Conservation (phyloP, 768 basidiomycete species). For the Trametes sanguinea region DNA sequence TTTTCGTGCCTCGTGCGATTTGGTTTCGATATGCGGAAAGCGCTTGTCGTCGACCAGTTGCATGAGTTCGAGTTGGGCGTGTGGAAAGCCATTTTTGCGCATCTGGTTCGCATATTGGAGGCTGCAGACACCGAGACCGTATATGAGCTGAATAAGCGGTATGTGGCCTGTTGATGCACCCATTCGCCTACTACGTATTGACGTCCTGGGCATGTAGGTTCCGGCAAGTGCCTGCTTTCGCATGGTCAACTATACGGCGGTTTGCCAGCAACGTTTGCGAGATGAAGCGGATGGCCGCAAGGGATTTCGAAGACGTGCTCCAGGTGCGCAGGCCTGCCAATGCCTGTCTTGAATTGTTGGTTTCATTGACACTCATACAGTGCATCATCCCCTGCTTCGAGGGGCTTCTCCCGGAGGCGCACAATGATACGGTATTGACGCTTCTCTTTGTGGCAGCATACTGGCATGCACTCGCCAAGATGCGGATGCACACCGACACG, state of each 20-base stretch:
- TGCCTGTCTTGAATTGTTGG: no score
- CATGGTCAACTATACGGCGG: conserved; percentile 25
- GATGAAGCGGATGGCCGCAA: conserved; percentile 32
- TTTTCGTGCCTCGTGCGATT: neutral
- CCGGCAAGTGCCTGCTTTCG: conserved; percentile 25
- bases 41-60: conserved; percentile 30
- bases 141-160: conserved; percentile 22
- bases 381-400: conserved; percentile 39
- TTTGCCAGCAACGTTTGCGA: conserved; percentile 27
- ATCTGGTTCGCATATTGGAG: conserved; percentile 28
- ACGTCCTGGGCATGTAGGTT: conserved; percentile 2
- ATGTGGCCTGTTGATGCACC: neutral
- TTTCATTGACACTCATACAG: conserved; percentile 23
- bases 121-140: neutral
- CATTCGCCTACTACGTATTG: neutral
- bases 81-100: conserved; percentile 31
- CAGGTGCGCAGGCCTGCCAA: conserved; percentile 18
- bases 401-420: conserved; percentile 31
- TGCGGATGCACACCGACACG: conserved; percentile 36
- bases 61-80: conserved; percentile 38
- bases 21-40: neutral
- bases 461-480: conserved; percentile 41
- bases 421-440: conserved; percentile 25
- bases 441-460: conserved; percentile 29
- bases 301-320: conserved; percentile 32